phyloP scores from a whole-genome alignment of 2,329 filamentous ascomycete genomes.

The Colletotrichum sp. region DNA sequence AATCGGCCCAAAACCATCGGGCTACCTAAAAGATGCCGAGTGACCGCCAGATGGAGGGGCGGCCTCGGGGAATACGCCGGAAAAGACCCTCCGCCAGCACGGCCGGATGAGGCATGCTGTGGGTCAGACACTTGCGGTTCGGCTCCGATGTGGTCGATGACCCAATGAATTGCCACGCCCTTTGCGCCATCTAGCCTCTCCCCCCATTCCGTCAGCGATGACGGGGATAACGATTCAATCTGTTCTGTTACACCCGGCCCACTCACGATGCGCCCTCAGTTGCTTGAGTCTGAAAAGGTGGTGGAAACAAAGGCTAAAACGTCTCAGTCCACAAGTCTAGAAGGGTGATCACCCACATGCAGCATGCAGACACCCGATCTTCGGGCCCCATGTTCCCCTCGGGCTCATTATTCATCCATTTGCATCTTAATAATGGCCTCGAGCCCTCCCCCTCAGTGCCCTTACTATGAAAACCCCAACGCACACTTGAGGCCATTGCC shows the following conservation, averaged over 20 bases:
- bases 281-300: not conserved
- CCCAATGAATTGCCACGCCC: slow-evolving; percentile 4
- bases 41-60: slow-evolving; percentile 8
- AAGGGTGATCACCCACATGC: slow-evolving; percentile 12
- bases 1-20: not conserved
- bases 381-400: not conserved
- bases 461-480: not conserved
- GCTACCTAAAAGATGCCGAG: not conserved
- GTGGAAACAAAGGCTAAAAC: slow-evolving; percentile 6
- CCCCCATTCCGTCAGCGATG: slow-evolving; percentile 5
- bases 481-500: not conserved
- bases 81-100: slow-evolving; percentile 1
- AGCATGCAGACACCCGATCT: slow-evolving; percentile 16
- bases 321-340: not conserved
- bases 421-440: slow-evolving; percentile 3
- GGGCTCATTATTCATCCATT: slow-evolving; percentile 13
- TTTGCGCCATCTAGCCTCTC: not conserved
- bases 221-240: slow-evolving; percentile 10
- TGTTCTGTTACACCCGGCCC: slow-evolving; percentile 4
- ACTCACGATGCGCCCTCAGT: not conserved
- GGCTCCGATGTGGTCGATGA: slow-evolving; percentile 15
- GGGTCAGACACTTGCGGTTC: slow-evolving; percentile 3
- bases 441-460: not conserved
- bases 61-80: slow-evolving; percentile 1
- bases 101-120: slow-evolving; percentile 1